Conservation (phyloP, 179 eudicot species). For the Monotropa hypopitys region DNA sequence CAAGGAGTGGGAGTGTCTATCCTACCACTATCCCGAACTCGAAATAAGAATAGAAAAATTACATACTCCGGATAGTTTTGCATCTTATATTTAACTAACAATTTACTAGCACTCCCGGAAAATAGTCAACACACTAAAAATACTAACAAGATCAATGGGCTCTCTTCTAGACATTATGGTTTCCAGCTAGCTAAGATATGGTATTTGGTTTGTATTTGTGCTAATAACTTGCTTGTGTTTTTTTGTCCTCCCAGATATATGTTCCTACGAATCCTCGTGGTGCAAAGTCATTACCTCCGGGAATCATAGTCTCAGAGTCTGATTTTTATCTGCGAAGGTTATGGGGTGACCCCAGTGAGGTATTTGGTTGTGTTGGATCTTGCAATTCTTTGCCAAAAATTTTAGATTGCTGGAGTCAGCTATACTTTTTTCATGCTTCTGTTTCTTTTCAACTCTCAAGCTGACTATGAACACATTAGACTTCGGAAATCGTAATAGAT, state of each 20-base stretch:
- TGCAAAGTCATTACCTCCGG: constrained; percentile 42
- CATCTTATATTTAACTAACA: too few relatives aligned
- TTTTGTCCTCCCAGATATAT: constrained; percentile 18
- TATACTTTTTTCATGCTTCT: background rate
- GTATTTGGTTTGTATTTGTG: background rate
- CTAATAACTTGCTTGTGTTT: constrained; percentile 10
- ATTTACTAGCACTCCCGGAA: too few relatives aligned
- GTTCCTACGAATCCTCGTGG: constrained; percentile 43
- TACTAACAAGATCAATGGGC: too few relatives aligned
- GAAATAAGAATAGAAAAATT: too few relatives aligned
- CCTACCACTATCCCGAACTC: too few relatives aligned
- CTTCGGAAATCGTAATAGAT: background rate
- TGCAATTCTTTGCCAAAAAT: background rate
- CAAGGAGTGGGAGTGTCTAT: too few relatives aligned
- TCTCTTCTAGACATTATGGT: background rate
- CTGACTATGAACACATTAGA: background rate
- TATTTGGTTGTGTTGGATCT: background rate
- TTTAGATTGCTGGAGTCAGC: background rate
- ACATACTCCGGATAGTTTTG: too few relatives aligned
- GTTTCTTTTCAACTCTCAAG: background rate
- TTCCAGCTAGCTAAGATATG: background rate
- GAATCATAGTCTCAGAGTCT: constrained; percentile 29
- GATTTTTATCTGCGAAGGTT: constrained; percentile 26
- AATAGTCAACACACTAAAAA: too few relatives aligned
- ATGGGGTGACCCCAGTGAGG: background rate